A percentile compares a stretch with the other conserved stretches of the same genome.
Evolutionary conservation across 2,329 filamentous ascomycete genomes (phyloP).

Genomic region (Pseudogymnoascus sp.): DNA sequence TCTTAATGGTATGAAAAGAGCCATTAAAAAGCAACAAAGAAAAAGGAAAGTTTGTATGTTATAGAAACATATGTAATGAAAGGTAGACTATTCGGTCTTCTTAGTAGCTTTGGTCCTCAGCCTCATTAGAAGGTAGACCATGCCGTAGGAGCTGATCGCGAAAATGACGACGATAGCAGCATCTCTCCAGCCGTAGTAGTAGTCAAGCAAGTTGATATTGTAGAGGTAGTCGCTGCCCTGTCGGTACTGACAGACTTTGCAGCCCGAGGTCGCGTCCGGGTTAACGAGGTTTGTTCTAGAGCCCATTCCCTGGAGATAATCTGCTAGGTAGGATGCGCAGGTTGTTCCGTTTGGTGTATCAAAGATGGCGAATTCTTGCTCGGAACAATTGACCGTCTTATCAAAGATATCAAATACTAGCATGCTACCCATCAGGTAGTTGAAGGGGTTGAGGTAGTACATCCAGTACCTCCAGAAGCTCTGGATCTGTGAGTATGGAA

Average conservation of each 20-base stretch:
- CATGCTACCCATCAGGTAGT: slow-evolving; percentile 50
- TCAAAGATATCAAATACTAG: slow-evolving; percentile 44
- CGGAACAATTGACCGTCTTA: slow-evolving; percentile 37
- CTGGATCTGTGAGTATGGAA: slow-evolving; percentile 54
- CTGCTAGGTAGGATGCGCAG: slow-evolving; percentile 48
- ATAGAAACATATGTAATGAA: slow-evolving; percentile 28
- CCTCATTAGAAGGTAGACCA: slow-evolving; percentile 41
- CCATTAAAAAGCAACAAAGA: slow-evolving; percentile 34
- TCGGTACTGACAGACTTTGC: slow-evolving; percentile 52
- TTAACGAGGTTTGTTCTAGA: slow-evolving; percentile 45
- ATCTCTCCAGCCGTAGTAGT: slow-evolving; percentile 59
- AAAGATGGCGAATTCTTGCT: slow-evolving; percentile 41
- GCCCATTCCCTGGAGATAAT: slow-evolving; percentile 37
- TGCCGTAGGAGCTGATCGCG: slow-evolving; percentile 33
- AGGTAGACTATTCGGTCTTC: slow-evolving; percentile 30
- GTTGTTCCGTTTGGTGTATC: slow-evolving; percentile 35
- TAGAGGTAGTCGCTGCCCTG: slow-evolving; percentile 51
- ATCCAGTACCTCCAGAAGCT: slow-evolving; percentile 53
- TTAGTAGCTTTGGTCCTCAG: slow-evolving; percentile 40
- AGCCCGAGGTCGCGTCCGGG: slow-evolving; percentile 45
- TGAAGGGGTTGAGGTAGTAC: slow-evolving; percentile 54
- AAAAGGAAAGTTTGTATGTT: slow-evolving; percentile 50
- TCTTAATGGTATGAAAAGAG: not conserved
- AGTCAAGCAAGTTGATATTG: slow-evolving; percentile 49
- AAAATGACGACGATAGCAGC: slow-evolving; percentile 42